phyloP scores from a whole-genome alignment of 441 rosid genomes.

The Adansonia grandidieri region DNA sequence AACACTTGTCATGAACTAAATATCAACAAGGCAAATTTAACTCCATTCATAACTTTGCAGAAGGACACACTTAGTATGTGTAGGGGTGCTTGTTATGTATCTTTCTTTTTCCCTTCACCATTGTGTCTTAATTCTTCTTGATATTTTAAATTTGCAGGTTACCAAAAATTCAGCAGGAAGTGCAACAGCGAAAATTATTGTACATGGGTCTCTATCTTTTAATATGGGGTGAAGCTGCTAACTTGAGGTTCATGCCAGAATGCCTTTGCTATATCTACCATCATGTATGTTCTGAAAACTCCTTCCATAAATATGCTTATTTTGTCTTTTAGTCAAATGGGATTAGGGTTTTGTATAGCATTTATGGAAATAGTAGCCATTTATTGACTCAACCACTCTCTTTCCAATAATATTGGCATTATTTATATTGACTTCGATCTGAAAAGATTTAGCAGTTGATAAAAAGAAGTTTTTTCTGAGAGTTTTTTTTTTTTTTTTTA shows the following conservation, averaged over 20 bases:
- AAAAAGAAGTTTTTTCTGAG: neutral
- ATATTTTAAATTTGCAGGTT: slow-evolving; percentile 57
- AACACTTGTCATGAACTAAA: too few species aligned
- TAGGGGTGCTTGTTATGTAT: neutral
- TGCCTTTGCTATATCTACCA: slow-evolving; percentile 98
- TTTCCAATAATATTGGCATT: neutral
- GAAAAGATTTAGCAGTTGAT: neutral
- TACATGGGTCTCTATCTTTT: slow-evolving; percentile 97
- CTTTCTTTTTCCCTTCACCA: neutral
- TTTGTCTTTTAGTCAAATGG: neutral
- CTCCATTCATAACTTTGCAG: too few species aligned
- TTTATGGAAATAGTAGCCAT: neutral
- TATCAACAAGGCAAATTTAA: too few species aligned
- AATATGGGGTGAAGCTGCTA: slow-evolving; percentile 99
- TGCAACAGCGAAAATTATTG: slow-evolving; percentile 93
- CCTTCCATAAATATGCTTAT: neutral
- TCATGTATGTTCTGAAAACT: slow-evolving; percentile 65
- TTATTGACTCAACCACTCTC: neutral
- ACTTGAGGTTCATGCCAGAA: slow-evolving; percentile 99
- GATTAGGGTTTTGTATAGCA: neutral
- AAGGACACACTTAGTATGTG: neutral
- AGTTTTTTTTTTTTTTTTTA: neutral
- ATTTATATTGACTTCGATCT: neutral
- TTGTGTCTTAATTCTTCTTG: too few species aligned
- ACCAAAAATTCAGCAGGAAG: slow-evolving; percentile 98